Percentiles rank a stretch among this genome's conserved stretches.
These are phyloP conservation scores for Sophora flavescens DNA, from an alignment of 306 rosid species.

Conservation along the genomic window DNA sequence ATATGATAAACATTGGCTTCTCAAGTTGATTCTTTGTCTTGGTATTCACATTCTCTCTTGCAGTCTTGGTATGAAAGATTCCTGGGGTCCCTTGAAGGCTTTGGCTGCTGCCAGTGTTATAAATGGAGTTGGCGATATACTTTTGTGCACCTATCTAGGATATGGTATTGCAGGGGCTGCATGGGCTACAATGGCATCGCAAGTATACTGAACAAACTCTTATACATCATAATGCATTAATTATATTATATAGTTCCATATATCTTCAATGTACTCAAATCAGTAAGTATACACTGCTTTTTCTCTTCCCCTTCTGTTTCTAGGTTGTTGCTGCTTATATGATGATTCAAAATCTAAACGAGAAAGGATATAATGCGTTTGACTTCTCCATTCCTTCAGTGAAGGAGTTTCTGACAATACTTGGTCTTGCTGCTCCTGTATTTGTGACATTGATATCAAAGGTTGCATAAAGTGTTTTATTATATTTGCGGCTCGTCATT, in stretches of 20 bases:
- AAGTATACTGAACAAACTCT: not conserved
- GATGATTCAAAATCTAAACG: slow-evolving; percentile 83
- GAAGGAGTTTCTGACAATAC: slow-evolving; percentile 61
- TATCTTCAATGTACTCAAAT: slow-evolving; percentile 36
- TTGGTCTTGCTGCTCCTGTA: slow-evolving; percentile 84
- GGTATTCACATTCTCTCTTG: slow-evolving; percentile 8
- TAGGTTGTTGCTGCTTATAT: slow-evolving; percentile 88
- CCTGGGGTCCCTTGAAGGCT: slow-evolving; percentile 66
- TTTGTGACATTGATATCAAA: slow-evolving; percentile 83
- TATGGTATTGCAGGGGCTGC: slow-evolving; percentile 48
- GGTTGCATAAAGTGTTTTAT: slow-evolving; percentile 55
- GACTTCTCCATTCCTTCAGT: slow-evolving; percentile 73
- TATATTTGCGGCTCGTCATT: slow-evolving; percentile 21
- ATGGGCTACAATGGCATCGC: slow-evolving; percentile 43
- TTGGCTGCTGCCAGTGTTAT: slow-evolving; percentile 58
- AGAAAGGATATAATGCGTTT: slow-evolving; percentile 78
- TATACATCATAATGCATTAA: slow-evolving; percentile 26
- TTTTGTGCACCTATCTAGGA: slow-evolving; percentile 46
- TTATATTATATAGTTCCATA: slow-evolving; percentile 16
- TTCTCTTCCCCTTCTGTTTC: slow-evolving; percentile 31
- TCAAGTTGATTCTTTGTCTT: slow-evolving; percentile 14
- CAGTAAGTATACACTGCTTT: slow-evolving; percentile 5
- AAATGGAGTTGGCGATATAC: slow-evolving; percentile 52
- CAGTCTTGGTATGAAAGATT: slow-evolving; percentile 69
- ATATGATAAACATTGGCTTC: slow-evolving; percentile 25